These are phyloP conservation scores for Acacia concinna DNA, from an alignment of 331 rosid genomes.

Conservation along the genomic window DNA sequence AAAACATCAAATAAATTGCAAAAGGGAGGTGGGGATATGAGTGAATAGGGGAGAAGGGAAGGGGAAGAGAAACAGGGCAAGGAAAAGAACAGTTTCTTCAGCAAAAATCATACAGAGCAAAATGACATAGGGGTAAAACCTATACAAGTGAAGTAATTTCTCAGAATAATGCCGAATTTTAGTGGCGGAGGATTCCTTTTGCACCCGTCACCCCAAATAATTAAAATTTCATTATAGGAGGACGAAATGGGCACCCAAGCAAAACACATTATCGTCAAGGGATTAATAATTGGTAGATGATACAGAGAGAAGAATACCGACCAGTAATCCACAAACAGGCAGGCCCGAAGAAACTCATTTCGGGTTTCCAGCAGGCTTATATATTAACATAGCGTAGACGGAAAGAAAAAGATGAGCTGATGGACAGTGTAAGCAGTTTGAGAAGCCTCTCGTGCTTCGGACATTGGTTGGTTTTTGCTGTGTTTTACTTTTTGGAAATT, in stretches of 20 bases:
- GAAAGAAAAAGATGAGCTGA: background rate
- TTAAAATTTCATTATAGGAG: background rate
- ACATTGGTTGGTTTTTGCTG: too few relatives aligned
- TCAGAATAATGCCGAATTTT: background rate
- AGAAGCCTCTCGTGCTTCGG: too few relatives aligned
- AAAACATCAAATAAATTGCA: background rate
- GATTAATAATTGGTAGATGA: background rate
- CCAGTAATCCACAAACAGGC: constrained; percentile 6
- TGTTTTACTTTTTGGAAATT: too few relatives aligned
- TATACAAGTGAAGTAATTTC: background rate
- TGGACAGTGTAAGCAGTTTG: background rate
- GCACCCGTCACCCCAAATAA: background rate
- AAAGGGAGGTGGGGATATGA: background rate
- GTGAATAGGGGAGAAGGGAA: background rate
- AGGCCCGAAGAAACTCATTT: background rate
- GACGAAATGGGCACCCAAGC: background rate
- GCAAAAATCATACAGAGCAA: background rate
- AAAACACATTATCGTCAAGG: background rate
- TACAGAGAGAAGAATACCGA: constrained; percentile 1
- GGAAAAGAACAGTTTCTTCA: background rate
- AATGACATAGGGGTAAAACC: background rate
- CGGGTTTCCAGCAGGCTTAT: constrained; percentile 9
- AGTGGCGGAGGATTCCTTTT: background rate
- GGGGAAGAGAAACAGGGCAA: background rate
- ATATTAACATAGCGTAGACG: background rate